Evolutionary conservation across 352 stramenopile genomes (phyloP).

Genomic region (Pythium graminicola): DNA sequence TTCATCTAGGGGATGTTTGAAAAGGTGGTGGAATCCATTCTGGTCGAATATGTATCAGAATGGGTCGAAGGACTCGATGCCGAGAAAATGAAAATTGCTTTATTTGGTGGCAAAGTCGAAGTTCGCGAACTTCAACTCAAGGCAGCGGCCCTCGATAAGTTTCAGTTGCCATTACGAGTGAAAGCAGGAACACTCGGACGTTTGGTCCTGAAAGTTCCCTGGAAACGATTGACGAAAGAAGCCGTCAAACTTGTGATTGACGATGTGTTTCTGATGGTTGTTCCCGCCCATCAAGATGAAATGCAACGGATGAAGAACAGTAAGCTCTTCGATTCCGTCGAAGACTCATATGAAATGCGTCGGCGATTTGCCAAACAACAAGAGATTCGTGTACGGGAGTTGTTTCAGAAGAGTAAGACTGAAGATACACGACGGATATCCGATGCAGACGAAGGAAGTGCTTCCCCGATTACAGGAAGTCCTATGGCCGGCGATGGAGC

Average conservation of each 20-base stretch:
- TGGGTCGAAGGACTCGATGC: slow-evolving; percentile 80
- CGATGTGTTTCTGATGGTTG: slow-evolving; percentile 68
- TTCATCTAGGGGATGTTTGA: slow-evolving; percentile 79
- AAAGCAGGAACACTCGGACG: slow-evolving; percentile 61
- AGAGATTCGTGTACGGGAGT: slow-evolving; percentile 65
- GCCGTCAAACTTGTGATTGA: slow-evolving; percentile 71
- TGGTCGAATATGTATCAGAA: slow-evolving; percentile 83
- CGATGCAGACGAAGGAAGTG: slow-evolving; percentile 18
- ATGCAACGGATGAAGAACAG: slow-evolving; percentile 27
- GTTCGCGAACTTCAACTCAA: slow-evolving; percentile 74
- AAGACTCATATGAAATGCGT: slow-evolving; percentile 55
- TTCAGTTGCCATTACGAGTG: slow-evolving; percentile 70
- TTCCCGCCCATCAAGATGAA: slow-evolving; percentile 57
- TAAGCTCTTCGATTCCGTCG: slow-evolving; percentile 24
- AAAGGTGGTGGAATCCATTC: slow-evolving; percentile 75
- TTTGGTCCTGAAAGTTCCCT: slow-evolving; percentile 76
- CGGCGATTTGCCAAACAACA: slow-evolving; percentile 77
- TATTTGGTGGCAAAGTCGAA: slow-evolving; percentile 80
- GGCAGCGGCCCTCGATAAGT: slow-evolving; percentile 61
- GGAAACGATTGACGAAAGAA: slow-evolving; percentile 77
- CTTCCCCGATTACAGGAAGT: background rate
- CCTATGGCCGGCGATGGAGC: slow-evolving; percentile 33
- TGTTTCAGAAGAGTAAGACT: slow-evolving; percentile 62
- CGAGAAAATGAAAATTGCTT: slow-evolving; percentile 83
- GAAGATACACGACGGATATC: slow-evolving; percentile 28